phyloP scores from a whole-genome alignment of 805 yeast genomes.

The Cyberlindnera mrakii region DNA sequence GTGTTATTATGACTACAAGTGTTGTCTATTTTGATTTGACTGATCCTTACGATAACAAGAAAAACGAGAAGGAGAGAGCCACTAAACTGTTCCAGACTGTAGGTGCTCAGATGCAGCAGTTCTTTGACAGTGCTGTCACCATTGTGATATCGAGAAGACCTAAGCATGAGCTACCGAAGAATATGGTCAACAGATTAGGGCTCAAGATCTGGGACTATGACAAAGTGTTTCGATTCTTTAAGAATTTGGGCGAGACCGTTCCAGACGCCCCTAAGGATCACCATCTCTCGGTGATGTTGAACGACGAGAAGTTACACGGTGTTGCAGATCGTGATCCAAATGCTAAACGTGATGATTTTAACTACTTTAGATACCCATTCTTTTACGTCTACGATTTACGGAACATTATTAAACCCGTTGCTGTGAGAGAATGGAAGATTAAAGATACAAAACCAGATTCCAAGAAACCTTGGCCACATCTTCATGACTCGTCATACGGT shows the following conservation, averaged over 20 bases:
- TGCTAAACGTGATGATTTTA: conserved; percentile 78
- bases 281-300: conserved; percentile 55
- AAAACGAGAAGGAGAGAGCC: conserved; percentile 30
- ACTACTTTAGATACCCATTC: conserved; percentile 71
- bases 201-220: conserved; percentile 84
- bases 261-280: conserved; percentile 18
- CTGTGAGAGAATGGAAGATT: conserved; percentile 73
- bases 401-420: conserved; percentile 73
- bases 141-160: conserved; percentile 70
- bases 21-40: conserved; percentile 51
- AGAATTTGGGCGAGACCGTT: conserved; percentile 44
- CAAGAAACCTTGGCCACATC: conserved; percentile 46
- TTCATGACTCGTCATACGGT: conserved; percentile 65
- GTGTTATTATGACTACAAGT: conserved; percentile 48
- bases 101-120: conserved; percentile 53
- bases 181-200: conserved; percentile 33
- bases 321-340: conserved; percentile 84
- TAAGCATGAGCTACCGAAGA: conserved; percentile 36
- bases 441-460: conserved; percentile 13
- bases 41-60: conserved; percentile 23
- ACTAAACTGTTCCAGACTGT: conserved; percentile 26
- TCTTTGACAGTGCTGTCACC: conserved; percentile 54
- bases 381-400: conserved; percentile 75
- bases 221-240: conserved; percentile 74
- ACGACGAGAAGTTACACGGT: conserved; percentile 81